Evolutionary conservation across 495 filamentous ascomycete species (phyloP), one percentile per base, ranked within the genome.

Genomic region (Pseudoneurospora amorphoporcata): DNA sequence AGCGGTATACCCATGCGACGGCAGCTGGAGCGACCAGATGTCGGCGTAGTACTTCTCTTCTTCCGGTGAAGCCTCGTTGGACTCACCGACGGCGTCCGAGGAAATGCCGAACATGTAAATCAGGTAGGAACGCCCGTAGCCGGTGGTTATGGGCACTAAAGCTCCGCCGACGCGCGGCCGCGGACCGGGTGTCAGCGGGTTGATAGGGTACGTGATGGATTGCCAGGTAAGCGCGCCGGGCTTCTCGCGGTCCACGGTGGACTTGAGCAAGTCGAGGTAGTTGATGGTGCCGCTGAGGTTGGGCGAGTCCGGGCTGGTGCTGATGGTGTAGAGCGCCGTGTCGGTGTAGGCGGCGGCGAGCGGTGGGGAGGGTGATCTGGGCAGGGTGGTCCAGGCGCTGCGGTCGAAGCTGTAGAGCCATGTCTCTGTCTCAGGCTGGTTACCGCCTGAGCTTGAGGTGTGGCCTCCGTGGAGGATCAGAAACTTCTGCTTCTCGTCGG

Each of bases 11-110:
- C 77, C 75, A n/a, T 76, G 74, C 8, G 84, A 80, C 1, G 85
- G 86, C 35, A 87, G 74, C 73, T 88, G 87, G 70, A 87, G 83
- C 7, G 84, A 81, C 85, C 84, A 88, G 19, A 85, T 81, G 70
- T 87, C 87, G 69, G 77, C 80, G 75, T 76, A 82, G 14, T 65
- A 77, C n/a, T 75, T 29, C 38, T 45, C 53, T 74, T 73, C 41
- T 71, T 75, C 71, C 7, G 19, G 19, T 3, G 19, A 69, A 23
- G 42, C 17, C 38, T 69, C 41, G 37, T 70, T 35, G 23, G 45
- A 58, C 19, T 40, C 58, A 0, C 19, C 47, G 9, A 68, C 39
- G 41, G 45, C 47, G 39, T 65, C 47, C 70, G 72, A 69, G 77
- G 79, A 73, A 3, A 58, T 65, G 35, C 87, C 87, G 39, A 88